Evolutionary conservation across 2,329 filamentous ascomycete species (phyloP), one percentile per base, ranked within the genome.

Genomic region (Shiraia sp.): DNA sequence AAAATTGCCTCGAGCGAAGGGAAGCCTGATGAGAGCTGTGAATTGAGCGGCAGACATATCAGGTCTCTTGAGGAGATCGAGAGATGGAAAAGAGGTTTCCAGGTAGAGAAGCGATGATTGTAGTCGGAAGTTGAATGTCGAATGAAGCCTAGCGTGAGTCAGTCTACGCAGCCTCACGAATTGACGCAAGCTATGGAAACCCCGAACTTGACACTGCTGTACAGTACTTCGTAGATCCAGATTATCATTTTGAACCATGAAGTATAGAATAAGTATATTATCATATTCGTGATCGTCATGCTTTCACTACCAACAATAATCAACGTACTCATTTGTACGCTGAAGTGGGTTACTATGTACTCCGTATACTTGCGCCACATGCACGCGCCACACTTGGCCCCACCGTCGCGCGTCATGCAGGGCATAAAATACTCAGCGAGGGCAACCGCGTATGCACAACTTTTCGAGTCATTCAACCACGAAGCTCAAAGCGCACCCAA

Each of bases 1-100:
- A 72, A 99, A 99, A 59, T 88, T 83, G 28, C 87, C 87, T 42
- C 93, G 82, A 25, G 86, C 82, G 61, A 96, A 95, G 16, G 93
- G 93, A n/a, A 97, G 80, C 49, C 91, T 81, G 51, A 99, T 82
- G 61, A 95, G 88, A 45, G 95, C 85, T 10, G 88, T 95, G 66
- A 72, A 80, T 39, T 75, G 75, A 13, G 57, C 47, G 2, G 49
- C 44, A 29, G 60, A 47, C 65, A 68, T 68, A 2, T 15, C 28
- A 36, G 32, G 14, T 17, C 19, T n/a, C n/a, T 15, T 23, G 17
- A 13, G 16, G 14, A 28, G 19, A 13, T 25, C 8, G 14, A 5
- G 28, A 17, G 10, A 26, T 35, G 29, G 36, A 10, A 7, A 10
- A 10, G 6, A 28, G 10, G 13, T 24, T 19, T 28, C 19, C 10